Evolutionary conservation across 306 rosid species (phyloP), one percentile per base, ranked within the genome.

Genomic region (Cyamopsis tetragonoloba): DNA sequence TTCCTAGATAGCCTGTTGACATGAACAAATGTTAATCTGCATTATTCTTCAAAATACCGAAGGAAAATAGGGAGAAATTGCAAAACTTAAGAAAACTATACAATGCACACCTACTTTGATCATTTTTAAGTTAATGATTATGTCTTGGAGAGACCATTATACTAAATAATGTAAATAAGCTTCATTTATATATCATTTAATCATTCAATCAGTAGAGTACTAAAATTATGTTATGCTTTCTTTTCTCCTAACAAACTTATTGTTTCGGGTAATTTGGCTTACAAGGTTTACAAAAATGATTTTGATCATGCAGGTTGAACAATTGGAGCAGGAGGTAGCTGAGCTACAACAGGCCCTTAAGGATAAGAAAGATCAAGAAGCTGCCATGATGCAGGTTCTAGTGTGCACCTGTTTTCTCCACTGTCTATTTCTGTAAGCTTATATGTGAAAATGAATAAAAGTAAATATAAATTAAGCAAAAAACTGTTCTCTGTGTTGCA

Each of bases 351-450:
- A 83, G 75, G 72, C 66, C 77, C 90, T 93, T 68, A 27, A 78
- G 7, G 97, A 88, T 48, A 88, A 93, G 82, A 85, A 85, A 80
- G 91, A 88, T 72, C 95, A 93, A 88, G 99, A 88, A 85, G 64
- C 81, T 75, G 87, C 95, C 67, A 82, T 93, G 91, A 81, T 93
- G 74, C 81, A 90, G 99, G 99, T 90, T 81, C 67, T 79, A 42
- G 26, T 72, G 74, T 62, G 76, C 77, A 60, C 71, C 43, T 54
- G 62, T 78, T 80, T 77, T 70, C 72, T 64, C 64, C 82, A 37
- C 66, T 66, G 39, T 58, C 59, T 77, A 72, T 51, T 71, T 80
- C 66, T 57, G 76, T 78, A 77, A 81, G 71, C 78, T 60, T 66
- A 50, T 46, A 37, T 69, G 76, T 66, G 51, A 50, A 76, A 65